Evolutionary conservation across 257 asterid species (phyloP).

Genomic region (Penstemon davidsonii): DNA sequence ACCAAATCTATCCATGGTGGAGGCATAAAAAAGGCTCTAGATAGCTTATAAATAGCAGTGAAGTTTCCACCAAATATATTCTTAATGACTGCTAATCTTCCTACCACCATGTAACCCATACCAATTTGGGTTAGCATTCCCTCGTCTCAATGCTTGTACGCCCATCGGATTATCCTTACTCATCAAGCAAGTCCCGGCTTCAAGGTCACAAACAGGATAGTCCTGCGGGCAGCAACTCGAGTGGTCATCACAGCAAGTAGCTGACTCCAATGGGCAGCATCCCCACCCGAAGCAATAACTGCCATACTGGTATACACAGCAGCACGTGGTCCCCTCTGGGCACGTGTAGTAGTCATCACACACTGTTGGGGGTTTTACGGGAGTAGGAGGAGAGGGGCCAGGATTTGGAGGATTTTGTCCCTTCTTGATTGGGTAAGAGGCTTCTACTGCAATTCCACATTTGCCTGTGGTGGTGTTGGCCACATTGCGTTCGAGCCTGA

Average conservation of each 20-base stretch:
- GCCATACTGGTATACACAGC: slow-evolving; percentile 64
- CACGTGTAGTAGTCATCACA: slow-evolving; percentile 77
- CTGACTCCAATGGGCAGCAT: slow-evolving; percentile 86
- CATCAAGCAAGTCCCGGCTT: slow-evolving; percentile 66
- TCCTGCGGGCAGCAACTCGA: slow-evolving; percentile 89
- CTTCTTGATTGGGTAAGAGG: slow-evolving; percentile 80
- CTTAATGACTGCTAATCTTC: slow-evolving; percentile 38
- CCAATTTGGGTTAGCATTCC: slow-evolving; percentile 37
- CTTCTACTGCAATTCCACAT: slow-evolving; percentile 81
- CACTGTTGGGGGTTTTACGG: slow-evolving; percentile 55
- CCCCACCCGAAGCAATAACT: slow-evolving; percentile 77
- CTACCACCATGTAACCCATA: slow-evolving; percentile 24
- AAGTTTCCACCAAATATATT: background rate
- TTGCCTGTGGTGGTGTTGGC: slow-evolving; percentile 56
- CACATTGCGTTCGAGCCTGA: slow-evolving; percentile 66
- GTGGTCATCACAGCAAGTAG: slow-evolving; percentile 87
- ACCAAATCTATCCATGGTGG: no score
- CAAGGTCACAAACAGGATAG: slow-evolving; percentile 68
- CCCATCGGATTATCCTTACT: slow-evolving; percentile 63
- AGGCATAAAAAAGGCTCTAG: no score
- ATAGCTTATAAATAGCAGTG: no score
- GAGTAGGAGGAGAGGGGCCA: slow-evolving; percentile 79
- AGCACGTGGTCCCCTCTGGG: slow-evolving; percentile 71
- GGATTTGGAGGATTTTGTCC: slow-evolving; percentile 90
- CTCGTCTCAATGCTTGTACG: slow-evolving; percentile 51